Conservation (phyloP, 139 green algal species). For the Chlamydomonas asymmetrica region DNA sequence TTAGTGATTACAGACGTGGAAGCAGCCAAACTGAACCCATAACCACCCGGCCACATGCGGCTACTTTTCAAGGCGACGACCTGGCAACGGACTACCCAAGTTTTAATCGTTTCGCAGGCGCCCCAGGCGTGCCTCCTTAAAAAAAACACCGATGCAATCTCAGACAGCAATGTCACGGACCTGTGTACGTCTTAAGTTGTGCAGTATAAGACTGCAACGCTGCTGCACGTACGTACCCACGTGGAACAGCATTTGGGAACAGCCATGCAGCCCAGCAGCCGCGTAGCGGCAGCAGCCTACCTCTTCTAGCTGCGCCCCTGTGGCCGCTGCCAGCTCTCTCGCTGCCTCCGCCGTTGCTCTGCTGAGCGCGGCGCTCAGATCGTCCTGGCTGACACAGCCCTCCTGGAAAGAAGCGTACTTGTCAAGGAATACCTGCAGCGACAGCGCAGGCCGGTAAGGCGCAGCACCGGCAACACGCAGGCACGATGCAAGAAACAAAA, state of each 20-base stretch:
- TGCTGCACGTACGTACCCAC: neutral
- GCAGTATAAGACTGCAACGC: neutral
- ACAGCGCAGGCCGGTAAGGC: neutral
- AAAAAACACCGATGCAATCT: neutral
- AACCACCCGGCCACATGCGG: too few relatives aligned
- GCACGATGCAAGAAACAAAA: neutral
- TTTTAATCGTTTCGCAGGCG: too few relatives aligned
- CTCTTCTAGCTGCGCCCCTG: neutral
- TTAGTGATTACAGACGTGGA: too few relatives aligned
- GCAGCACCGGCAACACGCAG: neutral
- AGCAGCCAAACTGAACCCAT: too few relatives aligned
- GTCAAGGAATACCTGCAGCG: slow-evolving; percentile 6
- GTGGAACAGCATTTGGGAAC: too few relatives aligned
- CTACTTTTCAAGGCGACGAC: too few relatives aligned
- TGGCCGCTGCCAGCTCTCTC: slow-evolving; percentile 3
- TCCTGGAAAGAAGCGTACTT: neutral
- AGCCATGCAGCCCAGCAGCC: too few relatives aligned
- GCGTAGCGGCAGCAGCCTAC: neutral
- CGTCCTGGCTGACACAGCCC: neutral
- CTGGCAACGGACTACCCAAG: too few relatives aligned
- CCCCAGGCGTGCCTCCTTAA: neutral
- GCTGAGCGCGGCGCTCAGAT: neutral
- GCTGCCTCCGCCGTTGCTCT: neutral
- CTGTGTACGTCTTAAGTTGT: neutral
- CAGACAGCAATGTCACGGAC: neutral